A percentile compares a stretch with the other conserved stretches of the same genome.
Conservation (phyloP, 75 land plant species). For the Sequoia sempervirens region DNA sequence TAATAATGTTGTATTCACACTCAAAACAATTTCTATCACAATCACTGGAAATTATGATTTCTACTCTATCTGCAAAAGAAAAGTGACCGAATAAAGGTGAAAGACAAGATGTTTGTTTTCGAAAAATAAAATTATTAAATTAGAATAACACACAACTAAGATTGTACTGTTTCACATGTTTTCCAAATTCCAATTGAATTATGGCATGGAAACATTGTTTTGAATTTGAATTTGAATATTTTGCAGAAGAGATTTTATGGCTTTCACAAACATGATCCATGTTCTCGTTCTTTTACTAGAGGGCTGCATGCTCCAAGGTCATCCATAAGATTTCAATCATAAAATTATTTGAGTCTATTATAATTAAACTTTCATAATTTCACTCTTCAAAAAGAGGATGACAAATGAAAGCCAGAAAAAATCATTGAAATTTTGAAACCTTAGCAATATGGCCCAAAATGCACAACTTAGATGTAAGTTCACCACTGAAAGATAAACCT, state of each 20-base stretch:
- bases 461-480: background rate
- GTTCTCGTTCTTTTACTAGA: background rate
- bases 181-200: background rate
- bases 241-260: background rate
- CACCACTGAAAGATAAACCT: background rate
- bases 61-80: background rate
- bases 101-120: background rate
- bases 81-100: background rate
- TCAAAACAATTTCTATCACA: background rate
- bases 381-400: background rate
- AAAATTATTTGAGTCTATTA: background rate
- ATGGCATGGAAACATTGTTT: background rate
- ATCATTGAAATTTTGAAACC: background rate
- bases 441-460: background rate
- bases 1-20: background rate
- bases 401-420: background rate
- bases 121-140: too few species aligned
- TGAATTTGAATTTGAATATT: too few species aligned
- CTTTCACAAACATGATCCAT: background rate
- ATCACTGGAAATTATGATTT: background rate
- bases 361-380: background rate
- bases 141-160: too few species aligned
- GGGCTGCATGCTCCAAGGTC: background rate
- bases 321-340: background rate
- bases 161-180: too few species aligned